These are phyloP conservation scores for Tuctoria greenei DNA, from an alignment of 176 grass and related monocot genomes.

Conservation along the genomic window DNA sequence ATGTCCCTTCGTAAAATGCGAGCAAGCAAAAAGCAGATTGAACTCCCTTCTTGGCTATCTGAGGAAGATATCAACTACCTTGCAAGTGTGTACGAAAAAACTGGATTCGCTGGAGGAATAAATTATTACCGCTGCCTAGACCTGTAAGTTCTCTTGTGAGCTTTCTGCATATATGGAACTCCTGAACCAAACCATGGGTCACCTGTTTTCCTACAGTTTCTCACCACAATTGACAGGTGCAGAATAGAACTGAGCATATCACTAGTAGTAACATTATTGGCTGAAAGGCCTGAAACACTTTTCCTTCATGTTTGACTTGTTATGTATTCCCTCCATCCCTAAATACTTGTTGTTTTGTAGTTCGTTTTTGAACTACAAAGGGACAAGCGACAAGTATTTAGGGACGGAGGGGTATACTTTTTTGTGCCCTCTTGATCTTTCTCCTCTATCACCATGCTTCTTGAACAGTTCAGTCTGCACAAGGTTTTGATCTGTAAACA, in stretches of 20 bases:
- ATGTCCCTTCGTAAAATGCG: slow-evolving; percentile 41
- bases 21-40: slow-evolving; percentile 27
- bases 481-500: neutral
- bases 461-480: neutral
- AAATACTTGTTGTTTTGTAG: too few relatives aligned
- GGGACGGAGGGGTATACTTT: too few relatives aligned
- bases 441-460: neutral
- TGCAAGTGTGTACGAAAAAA: slow-evolving; percentile 41
- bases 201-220: neutral
- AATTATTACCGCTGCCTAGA: slow-evolving; percentile 57
- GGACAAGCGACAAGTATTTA: too few relatives aligned
- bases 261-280: neutral
- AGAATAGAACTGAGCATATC: neutral
- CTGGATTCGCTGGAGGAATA: slow-evolving; percentile 48
- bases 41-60: slow-evolving; percentile 58
- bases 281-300: neutral
- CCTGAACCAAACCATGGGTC: neutral
- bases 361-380: too few relatives aligned
- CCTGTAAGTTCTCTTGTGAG: slow-evolving; percentile 37
- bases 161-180: neutral
- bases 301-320: neutral
- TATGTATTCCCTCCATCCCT: too few relatives aligned
- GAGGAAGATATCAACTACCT: slow-evolving; percentile 73
- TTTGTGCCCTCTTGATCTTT: neutral
- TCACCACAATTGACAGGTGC: neutral